Evolutionary conservation across 176 grass and related monocot genomes (phyloP), one percentile per base, ranked within the genome.

Genomic region (Triticum turgidum): DNA sequence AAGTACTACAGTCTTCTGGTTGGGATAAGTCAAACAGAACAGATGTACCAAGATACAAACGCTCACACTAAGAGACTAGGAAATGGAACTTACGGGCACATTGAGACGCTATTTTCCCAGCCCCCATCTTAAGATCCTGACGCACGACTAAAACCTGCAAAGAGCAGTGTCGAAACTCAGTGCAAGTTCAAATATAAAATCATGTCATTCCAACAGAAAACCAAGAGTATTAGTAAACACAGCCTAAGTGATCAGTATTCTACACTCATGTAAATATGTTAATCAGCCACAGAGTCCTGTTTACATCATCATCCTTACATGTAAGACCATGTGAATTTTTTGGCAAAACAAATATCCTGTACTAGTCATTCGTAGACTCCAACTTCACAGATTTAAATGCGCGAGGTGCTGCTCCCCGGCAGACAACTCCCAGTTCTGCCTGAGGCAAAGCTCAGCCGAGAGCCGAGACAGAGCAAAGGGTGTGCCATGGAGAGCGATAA

Each of bases 21-120:
- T 13, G 2, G 30, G 64, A 78, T 73, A 44, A 22, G 5, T 78
- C 54, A 64, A 79, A 79, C 33, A 47, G 15, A 45, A 85, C 27
- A 41, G 7, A 41, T 41, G 38, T 41, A 41, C 38, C 38, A 41
- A 41, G 38, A 0, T 0, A 41, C 38, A 41, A 41, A 41, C 9
- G 38, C 38, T 41, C 38, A 38, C 3, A n/a, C 10, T n/a, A 27
- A 39, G 59, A 39, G 13, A 9, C n/a, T n/a, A 25, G 27, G 34
- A 68, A 7, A 37, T 67, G 14, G 11, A 84, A 77, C 93, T 92
- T 90, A 95, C 93, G 93, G 25, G 93, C 83, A 85, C 93, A 95
- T 86, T 98, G 96, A 84, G 96, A 96, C 2, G 96, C 96, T 86
- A 98, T 96, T 86, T 98, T 98, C 21, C 96, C 96, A 78, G 82